Evolutionary conservation across 441 rosid genomes (phyloP).

Genomic region (Euphorbia celastroides): DNA sequence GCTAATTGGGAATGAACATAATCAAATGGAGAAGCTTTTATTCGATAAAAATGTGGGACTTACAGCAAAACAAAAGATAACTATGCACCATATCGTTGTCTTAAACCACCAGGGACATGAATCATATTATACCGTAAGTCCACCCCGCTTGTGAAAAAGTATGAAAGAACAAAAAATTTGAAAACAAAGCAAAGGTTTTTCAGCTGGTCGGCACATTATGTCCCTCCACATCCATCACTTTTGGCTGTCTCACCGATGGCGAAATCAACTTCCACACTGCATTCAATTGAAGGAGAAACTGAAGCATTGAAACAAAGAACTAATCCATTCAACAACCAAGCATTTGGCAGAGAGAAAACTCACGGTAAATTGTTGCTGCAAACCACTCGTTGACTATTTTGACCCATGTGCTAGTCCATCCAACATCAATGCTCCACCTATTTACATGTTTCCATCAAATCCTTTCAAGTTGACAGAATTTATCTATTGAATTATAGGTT

Average conservation of each 20-base stretch:
- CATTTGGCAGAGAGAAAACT: constrained; percentile 19
- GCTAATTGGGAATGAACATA: constrained; percentile 65
- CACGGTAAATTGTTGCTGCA: constrained; percentile 71
- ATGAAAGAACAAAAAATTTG: background rate
- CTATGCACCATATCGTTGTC: background rate
- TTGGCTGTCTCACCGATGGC: constrained; percentile 51
- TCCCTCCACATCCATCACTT: constrained; percentile 40
- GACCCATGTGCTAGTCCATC: constrained; percentile 94
- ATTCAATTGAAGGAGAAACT: background rate
- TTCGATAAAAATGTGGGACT: constrained; percentile 14
- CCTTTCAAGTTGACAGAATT: constrained; percentile 1
- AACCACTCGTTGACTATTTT: constrained; percentile 89
- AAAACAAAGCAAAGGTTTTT: constrained; percentile 14
- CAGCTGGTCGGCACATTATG: constrained; percentile 23
- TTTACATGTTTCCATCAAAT: constrained; percentile 2
- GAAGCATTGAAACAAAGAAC: background rate
- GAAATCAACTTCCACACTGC: constrained; percentile 83
- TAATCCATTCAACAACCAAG: background rate
- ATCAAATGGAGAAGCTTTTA: too few species aligned
- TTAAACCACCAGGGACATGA: too few species aligned
- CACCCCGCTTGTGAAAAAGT: constrained; percentile 11
- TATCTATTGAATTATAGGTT: too few species aligned
- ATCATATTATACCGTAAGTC: background rate
- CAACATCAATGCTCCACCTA: constrained; percentile 92
- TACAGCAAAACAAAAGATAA: constrained; percentile 11